These are phyloP conservation scores for Albifimbria verrucaria DNA, from an alignment of 2,329 filamentous ascomycete genomes.

Conservation along the genomic window DNA sequence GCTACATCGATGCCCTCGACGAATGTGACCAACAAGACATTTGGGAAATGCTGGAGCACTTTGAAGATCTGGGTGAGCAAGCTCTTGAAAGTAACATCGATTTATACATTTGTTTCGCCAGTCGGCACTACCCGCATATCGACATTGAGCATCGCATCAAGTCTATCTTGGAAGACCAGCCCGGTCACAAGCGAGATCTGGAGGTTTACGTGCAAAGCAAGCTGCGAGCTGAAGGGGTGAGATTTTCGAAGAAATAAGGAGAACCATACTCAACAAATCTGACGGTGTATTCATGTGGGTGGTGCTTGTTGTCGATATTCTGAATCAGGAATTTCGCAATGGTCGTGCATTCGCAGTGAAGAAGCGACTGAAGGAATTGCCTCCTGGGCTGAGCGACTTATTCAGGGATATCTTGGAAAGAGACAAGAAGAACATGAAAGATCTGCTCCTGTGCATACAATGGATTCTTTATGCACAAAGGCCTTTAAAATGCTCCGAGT, in stretches of 20 bases:
- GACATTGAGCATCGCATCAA: not conserved
- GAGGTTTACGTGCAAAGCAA: not conserved
- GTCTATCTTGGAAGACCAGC: not conserved
- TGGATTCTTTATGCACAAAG: too few species aligned
- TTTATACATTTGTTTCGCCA: not conserved
- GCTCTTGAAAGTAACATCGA: conserved; percentile 11
- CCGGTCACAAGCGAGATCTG: not conserved
- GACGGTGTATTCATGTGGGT: not conserved
- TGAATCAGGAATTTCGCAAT: conserved; percentile 30
- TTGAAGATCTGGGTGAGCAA: conserved; percentile 33
- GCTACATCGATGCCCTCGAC: conserved; percentile 38
- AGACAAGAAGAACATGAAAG: not conserved
- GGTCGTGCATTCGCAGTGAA: conserved; percentile 19
- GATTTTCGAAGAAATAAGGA: not conserved
- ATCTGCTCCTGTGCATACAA: not conserved
- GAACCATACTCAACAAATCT: not conserved
- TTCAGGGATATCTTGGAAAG: not conserved
- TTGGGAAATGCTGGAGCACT: conserved; percentile 38
- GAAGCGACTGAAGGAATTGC: conserved; percentile 8
- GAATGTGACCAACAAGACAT: conserved; percentile 42
- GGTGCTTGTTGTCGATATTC: conserved; percentile 19
- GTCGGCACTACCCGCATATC: not conserved
- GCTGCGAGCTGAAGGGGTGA: not conserved
- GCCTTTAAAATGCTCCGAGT: too few species aligned
- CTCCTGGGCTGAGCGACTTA: not conserved